phyloP scores from a whole-genome alignment of 2,329 filamentous ascomycete species.

The Parasarocladium wereldwijsianum region DNA sequence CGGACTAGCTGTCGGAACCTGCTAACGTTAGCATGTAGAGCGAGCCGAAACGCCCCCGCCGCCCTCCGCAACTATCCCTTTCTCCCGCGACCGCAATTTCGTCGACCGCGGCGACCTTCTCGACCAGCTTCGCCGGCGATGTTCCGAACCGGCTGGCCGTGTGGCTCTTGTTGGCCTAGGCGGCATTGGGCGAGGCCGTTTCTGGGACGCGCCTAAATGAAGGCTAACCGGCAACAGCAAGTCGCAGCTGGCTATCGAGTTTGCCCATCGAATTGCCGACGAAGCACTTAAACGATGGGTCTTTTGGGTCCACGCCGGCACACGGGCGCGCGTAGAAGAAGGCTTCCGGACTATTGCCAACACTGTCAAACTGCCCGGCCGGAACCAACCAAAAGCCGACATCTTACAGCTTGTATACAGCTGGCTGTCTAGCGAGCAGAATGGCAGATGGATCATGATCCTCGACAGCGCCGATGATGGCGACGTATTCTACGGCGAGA shows the following conservation, averaged over 20 bases:
- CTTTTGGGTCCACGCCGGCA: slow-evolving; percentile 20
- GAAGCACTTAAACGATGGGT: slow-evolving; percentile 8
- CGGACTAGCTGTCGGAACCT: no score
- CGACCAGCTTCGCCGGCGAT: neutral
- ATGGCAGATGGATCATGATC: slow-evolving; percentile 18
- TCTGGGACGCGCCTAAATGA: no score
- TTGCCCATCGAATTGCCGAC: neutral
- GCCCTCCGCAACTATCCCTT: slow-evolving; percentile 3
- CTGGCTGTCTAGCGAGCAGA: slow-evolving; percentile 16
- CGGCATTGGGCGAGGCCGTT: slow-evolving; percentile 3
- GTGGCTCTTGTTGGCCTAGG: neutral
- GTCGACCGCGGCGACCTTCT: neutral
- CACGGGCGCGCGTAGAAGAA: slow-evolving; percentile 15
- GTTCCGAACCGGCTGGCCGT: neutral
- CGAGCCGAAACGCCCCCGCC: no score
- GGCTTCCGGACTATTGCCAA: slow-evolving; percentile 17
- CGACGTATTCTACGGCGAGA: slow-evolving; percentile 11
- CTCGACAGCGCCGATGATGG: slow-evolving; percentile 22
- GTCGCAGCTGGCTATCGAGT: slow-evolving; percentile 4
- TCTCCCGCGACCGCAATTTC: slow-evolving; percentile 2
- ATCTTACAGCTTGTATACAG: slow-evolving; percentile 11
- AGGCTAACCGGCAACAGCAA: slow-evolving; percentile 1
- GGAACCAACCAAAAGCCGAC: slow-evolving; percentile 11
- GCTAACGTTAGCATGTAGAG: no score
- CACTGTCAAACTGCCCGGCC: slow-evolving; percentile 11